A percentile compares a stretch with the other conserved stretches of the same genome.
Evolutionary conservation across 306 rosid genomes (phyloP).

Genomic region (Fagus crenata): DNA sequence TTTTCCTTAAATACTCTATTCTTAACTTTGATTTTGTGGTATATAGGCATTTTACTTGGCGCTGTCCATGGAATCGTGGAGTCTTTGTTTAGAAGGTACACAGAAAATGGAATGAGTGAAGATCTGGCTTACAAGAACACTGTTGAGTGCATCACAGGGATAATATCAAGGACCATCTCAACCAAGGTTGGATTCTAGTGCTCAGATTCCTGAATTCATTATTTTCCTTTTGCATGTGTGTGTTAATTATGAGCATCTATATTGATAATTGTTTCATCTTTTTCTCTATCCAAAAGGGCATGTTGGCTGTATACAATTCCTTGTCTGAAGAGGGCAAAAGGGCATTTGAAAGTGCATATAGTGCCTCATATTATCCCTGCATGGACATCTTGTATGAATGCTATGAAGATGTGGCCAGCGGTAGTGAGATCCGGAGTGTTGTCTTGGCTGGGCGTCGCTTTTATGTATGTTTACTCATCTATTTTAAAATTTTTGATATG

Average conservation of each 20-base stretch:
- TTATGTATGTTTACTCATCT: constrained; percentile 51
- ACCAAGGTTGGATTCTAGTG: constrained; percentile 57
- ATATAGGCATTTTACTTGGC: constrained; percentile 88
- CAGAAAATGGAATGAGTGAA: constrained; percentile 85
- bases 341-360: constrained; percentile 90
- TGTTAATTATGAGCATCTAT: constrained; percentile 16
- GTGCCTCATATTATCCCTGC: constrained; percentile 93
- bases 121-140: constrained; percentile 94
- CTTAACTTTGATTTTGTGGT: constrained; percentile 33
- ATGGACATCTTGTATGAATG: constrained; percentile 98
- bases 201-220: constrained; percentile 6
- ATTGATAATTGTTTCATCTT: constrained; percentile 10
- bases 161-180: constrained; percentile 77
- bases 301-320: constrained; percentile 81
- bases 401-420: constrained; percentile 88
- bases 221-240: neutral
- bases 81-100: constrained; percentile 87
- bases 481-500: neutral
- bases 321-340: constrained; percentile 70
- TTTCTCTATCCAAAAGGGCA: constrained; percentile 52
- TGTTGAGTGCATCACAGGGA: constrained; percentile 87
- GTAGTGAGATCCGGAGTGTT: constrained; percentile 96
- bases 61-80: constrained; percentile 98
- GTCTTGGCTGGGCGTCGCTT: constrained; percentile 98
- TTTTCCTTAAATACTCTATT: neutral